These are phyloP conservation scores for Tricholomella constricta DNA, from an alignment of 768 basidiomycete species.

Conservation along the genomic window DNA sequence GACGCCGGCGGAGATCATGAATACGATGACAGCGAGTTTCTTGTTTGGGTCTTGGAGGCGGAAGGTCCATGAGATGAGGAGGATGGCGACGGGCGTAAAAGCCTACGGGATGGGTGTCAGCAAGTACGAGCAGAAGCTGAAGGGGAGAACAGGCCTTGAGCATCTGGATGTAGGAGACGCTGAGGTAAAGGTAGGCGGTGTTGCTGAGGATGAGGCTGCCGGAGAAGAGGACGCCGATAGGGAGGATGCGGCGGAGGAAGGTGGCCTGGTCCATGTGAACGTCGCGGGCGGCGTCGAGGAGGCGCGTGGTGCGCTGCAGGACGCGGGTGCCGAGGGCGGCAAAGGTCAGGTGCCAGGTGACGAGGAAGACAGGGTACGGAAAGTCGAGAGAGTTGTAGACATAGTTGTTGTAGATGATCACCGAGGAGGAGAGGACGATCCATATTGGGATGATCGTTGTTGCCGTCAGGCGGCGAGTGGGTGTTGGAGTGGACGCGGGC, in stretches of 20 bases:
- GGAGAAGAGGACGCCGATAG: slow-evolving; percentile 92
- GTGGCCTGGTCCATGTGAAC: slow-evolving; percentile 77
- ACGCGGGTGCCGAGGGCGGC: slow-evolving; percentile 86
- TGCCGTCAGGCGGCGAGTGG: slow-evolving; percentile 58
- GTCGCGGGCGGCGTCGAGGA: slow-evolving; percentile 79
- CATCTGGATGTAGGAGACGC: slow-evolving; percentile 96
- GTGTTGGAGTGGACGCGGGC: slow-evolving; percentile 41
- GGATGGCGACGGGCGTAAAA: slow-evolving; percentile 86
- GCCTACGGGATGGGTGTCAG: slow-evolving; percentile 51
- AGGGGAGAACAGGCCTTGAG: slow-evolving; percentile 65
- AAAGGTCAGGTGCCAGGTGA: slow-evolving; percentile 82
- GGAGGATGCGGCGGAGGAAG: slow-evolving; percentile 85
- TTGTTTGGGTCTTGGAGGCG: slow-evolving; percentile 86
- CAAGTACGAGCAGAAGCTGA: not conserved
- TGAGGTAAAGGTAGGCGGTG: slow-evolving; percentile 89
- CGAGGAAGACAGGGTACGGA: slow-evolving; percentile 89
- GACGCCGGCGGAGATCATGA: slow-evolving; percentile 90
- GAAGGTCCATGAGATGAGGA: slow-evolving; percentile 91
- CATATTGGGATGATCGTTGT: slow-evolving; percentile 85
- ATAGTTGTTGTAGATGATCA: slow-evolving; percentile 97
- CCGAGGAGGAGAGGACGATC: slow-evolving; percentile 86
- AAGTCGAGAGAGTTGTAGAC: slow-evolving; percentile 83
- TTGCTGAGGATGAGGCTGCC: slow-evolving; percentile 90
- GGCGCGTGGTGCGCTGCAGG: slow-evolving; percentile 75
- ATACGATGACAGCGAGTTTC: slow-evolving; percentile 78